Evolutionary conservation across 2,329 filamentous ascomycete genomes (phyloP).

Genomic region (Penicillium sp.): DNA sequence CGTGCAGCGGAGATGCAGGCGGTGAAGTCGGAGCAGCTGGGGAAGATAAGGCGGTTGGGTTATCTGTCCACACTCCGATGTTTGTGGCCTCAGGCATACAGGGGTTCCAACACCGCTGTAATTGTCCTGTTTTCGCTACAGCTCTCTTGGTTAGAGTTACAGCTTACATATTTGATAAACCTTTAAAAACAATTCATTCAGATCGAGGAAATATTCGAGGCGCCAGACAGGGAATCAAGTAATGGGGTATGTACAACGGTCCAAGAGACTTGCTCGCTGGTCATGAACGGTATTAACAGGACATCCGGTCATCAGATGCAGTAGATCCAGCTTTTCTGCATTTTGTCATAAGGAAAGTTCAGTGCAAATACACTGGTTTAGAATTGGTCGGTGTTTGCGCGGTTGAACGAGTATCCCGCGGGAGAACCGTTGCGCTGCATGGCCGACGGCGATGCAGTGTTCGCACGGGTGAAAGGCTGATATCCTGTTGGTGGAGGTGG

Average conservation of each 20-base stretch:
- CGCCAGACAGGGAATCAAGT: background rate
- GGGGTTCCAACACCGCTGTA: background rate
- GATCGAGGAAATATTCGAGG: background rate
- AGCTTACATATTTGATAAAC: background rate
- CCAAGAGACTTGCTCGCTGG: conserved; percentile 13
- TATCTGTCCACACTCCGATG: conserved; percentile 14
- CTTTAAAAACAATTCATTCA: background rate
- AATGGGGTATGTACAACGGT: conserved; percentile 17
- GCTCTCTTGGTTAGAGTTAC: background rate
- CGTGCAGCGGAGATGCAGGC: conserved; percentile 4
- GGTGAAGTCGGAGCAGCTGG: background rate
- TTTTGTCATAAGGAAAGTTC: conserved; percentile 17
- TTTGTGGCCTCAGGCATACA: conserved; percentile 1
- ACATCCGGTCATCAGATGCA: conserved; percentile 25
- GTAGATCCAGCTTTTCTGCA: conserved; percentile 28
- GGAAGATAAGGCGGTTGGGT: conserved; percentile 11
- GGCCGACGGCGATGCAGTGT: conserved; percentile 21
- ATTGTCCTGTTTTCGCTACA: background rate
- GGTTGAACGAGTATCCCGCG: conserved; percentile 22
- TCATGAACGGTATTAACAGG: conserved; percentile 17
- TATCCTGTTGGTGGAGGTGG: conserved; percentile 14
- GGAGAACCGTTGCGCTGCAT: conserved; percentile 23
- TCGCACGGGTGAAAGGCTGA: conserved; percentile 19
- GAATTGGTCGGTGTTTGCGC: conserved; percentile 22
- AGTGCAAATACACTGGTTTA: conserved; percentile 2